A percentile compares a stretch with the other conserved stretches of the same genome.
These are phyloP conservation scores for Globisporangium lucens DNA, from an alignment of 352 stramenopile species.

Conservation along the genomic window DNA sequence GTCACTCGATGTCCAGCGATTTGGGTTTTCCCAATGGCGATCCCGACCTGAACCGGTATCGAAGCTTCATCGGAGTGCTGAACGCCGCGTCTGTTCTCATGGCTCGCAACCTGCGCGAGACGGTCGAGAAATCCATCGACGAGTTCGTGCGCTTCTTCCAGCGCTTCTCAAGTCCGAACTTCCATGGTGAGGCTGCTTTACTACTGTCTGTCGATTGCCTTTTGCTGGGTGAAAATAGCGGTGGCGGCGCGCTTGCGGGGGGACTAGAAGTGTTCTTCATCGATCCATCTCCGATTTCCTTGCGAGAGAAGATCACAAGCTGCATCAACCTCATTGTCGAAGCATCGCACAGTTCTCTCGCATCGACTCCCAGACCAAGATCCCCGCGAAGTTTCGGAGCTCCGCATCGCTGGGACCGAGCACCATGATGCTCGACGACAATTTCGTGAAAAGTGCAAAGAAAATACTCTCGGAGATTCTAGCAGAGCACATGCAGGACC, in stretches of 20 bases:
- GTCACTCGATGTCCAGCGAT: constrained; percentile 7
- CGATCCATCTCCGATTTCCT: constrained; percentile 43
- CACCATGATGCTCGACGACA: constrained; percentile 76
- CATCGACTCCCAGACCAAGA: constrained; percentile 80
- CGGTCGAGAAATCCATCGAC: constrained; percentile 79
- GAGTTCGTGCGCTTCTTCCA: constrained; percentile 76
- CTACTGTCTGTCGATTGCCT: constrained; percentile 59
- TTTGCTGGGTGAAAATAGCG: constrained; percentile 6
- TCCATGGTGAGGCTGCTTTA: constrained; percentile 55
- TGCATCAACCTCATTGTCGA: constrained; percentile 77
- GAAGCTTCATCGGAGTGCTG: constrained; percentile 67
- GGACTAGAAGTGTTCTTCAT: constrained; percentile 51
- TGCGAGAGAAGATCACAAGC: constrained; percentile 63
- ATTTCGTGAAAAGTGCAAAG: constrained; percentile 75
- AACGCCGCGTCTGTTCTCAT: constrained; percentile 87
- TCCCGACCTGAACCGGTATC: constrained; percentile 40
- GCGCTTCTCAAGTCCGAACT: constrained; percentile 50
- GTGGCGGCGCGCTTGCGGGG: constrained; percentile 4
- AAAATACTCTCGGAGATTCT: constrained; percentile 50
- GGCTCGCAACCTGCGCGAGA: constrained; percentile 85
- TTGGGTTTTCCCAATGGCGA: constrained; percentile 25
- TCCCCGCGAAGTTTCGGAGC: constrained; percentile 60
- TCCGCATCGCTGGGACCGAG: constrained; percentile 73
- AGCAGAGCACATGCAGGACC: constrained; percentile 62
- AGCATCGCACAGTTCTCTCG: constrained; percentile 81